Evolutionary conservation across 2,329 filamentous ascomycete genomes (phyloP).

Genomic region (Paramyrothecium roridum): DNA sequence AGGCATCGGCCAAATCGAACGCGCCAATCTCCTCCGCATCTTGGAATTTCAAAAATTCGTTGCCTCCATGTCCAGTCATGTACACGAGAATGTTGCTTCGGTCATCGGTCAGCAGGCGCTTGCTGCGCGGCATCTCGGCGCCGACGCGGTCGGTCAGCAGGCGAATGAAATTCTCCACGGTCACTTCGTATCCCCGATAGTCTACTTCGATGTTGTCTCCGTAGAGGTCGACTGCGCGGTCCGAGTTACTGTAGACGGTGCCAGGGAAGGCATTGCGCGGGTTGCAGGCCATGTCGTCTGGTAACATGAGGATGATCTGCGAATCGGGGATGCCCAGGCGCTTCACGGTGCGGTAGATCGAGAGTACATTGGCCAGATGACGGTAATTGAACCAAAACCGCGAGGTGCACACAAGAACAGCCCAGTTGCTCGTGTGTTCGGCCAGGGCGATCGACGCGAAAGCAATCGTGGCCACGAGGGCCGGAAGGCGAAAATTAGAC

Average conservation of each 20-base stretch:
- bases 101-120: slow-evolving; percentile 89
- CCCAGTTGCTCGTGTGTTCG: slow-evolving; percentile 98
- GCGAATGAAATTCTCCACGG: slow-evolving; percentile 97
- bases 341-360: slow-evolving; percentile 96
- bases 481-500: slow-evolving; percentile 39
- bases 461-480: slow-evolving; percentile 45
- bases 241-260: slow-evolving; percentile 97
- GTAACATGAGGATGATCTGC: slow-evolving; percentile 99
- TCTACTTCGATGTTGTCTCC: slow-evolving; percentile 99
- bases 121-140: slow-evolving; percentile 91
- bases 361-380: slow-evolving; percentile 95
- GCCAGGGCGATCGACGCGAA: slow-evolving; percentile 47
- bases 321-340: slow-evolving; percentile 96
- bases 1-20: slow-evolving; percentile 93
- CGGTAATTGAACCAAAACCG: slow-evolving; percentile 99
- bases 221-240: slow-evolving; percentile 92
- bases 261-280: slow-evolving; percentile 96
- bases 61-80: slow-evolving; percentile 98
- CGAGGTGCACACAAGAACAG: slow-evolving; percentile 95
- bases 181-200: slow-evolving; percentile 97
- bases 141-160: slow-evolving; percentile 91
- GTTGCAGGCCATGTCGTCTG: slow-evolving; percentile 99
- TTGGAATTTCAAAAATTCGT: slow-evolving; percentile 98
- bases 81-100: slow-evolving; percentile 97
- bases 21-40: slow-evolving; percentile 96